These are phyloP conservation scores for Salvia miltiorrhiza DNA, from an alignment of 257 asterid species.

Conservation along the genomic window DNA sequence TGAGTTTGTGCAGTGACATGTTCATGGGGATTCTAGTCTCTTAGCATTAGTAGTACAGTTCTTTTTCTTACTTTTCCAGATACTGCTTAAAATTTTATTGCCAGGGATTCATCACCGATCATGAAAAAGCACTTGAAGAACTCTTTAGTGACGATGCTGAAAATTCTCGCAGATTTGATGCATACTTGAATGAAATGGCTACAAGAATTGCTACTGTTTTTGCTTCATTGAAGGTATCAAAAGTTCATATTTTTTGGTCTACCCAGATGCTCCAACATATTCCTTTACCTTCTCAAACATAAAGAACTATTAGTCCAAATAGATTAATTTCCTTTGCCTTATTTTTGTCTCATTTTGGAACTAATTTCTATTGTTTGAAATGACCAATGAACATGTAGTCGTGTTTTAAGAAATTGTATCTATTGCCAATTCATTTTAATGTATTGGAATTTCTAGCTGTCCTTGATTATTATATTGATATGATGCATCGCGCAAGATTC, in stretches of 20 bases:
- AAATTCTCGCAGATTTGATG: slow-evolving; percentile 58
- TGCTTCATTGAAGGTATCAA: slow-evolving; percentile 81
- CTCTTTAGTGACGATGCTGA: slow-evolving; percentile 61
- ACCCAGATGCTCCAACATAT: slow-evolving; percentile 7
- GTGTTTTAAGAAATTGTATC: background rate
- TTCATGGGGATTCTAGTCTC: background rate
- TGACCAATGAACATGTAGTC: background rate
- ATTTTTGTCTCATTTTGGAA: background rate
- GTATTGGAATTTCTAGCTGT: background rate
- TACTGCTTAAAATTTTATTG: slow-evolving; percentile 21
- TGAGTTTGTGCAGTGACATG: background rate
- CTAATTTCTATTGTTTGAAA: background rate
- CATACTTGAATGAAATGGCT: slow-evolving; percentile 72
- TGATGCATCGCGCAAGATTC: too few species aligned
- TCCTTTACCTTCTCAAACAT: background rate
- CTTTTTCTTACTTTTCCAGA: slow-evolving; percentile 17
- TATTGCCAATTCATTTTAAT: background rate
- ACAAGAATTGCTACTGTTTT: slow-evolving; percentile 80
- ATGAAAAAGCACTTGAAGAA: slow-evolving; percentile 77
- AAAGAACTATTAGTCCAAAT: background rate
- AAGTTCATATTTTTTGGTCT: slow-evolving; percentile 2
- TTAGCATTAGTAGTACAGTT: slow-evolving; percentile 3
- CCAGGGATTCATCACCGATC: slow-evolving; percentile 84
- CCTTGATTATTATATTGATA: background rate
- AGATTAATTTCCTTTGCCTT: background rate